Base-by-base conservation (phyloP, 805 yeast species). In the Dipodascopsis tothii region DNA sequence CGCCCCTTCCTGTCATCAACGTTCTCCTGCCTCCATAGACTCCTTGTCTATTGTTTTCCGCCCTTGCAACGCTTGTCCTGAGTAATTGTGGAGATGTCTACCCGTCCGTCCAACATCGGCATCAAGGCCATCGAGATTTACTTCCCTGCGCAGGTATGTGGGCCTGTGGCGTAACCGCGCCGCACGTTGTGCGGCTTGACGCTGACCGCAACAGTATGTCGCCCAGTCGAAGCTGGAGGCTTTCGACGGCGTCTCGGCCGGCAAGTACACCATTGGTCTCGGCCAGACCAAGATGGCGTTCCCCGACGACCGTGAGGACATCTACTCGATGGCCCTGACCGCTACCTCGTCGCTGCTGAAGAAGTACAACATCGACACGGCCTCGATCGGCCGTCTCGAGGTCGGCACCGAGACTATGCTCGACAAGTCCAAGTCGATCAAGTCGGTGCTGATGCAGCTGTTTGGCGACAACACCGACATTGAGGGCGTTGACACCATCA, bases 251-350 rank as follows among this genome's bases (percentile, higher is more conserved):
- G 88, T 90, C 50, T 77, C 97, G 19, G 71, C 83, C 43, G 99
- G 99, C 48, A 92, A 92, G 67, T 92, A 87, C 75, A 92, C 99
- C 62, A 90, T 92, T 66, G 99, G 99, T 40, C 75, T 92, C 49
- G 99, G 99, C 54, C 98, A 92, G 72, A 90, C 96, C 60, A 86
- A 87, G 68, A 92, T 92, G 99, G 77, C 94, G 17, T 92, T 85
- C 60, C 97, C 92, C 55, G 83, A 90, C 64, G 98, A 92, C 70
- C 80, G 96, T 66, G 97, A 92, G 50, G 98, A 92, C 62, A 87
- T 87, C 59, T 88, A 88, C 72, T 92, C 98, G 30, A 73, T 92
- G 74, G 70, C 84, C n/a, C 72, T 92, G 61, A 92, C 97, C n/a
- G 96, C 75, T 18, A 73, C 84, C 50, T 77, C 82, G 50, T 78